Conservation (phyloP, 495 filamentous ascomycete genomes). For the Zalerion maritima region DNA sequence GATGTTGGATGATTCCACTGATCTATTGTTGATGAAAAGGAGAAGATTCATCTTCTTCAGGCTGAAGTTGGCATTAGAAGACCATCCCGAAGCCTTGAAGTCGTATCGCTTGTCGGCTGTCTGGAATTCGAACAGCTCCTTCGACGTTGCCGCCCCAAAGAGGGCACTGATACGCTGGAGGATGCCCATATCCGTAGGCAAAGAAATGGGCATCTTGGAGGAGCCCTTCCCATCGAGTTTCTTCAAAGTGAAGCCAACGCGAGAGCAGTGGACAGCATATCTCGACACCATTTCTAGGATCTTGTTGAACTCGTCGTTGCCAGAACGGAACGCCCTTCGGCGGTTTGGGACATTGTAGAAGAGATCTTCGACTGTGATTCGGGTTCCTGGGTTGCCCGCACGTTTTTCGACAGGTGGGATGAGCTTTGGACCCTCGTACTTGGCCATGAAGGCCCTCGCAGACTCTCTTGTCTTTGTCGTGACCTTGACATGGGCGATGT, state of each 20-base stretch:
- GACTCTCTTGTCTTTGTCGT: slow-evolving; percentile 89
- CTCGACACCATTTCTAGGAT: slow-evolving; percentile 90
- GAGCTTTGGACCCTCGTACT: slow-evolving; percentile 75
- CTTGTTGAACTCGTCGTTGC: slow-evolving; percentile 94
- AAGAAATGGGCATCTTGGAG: slow-evolving; percentile 61
- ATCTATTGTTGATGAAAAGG: slow-evolving; percentile 93
- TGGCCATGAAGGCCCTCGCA: slow-evolving; percentile 74
- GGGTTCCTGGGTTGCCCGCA: slow-evolving; percentile 90
- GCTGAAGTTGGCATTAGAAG: slow-evolving; percentile 91
- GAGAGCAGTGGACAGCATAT: slow-evolving; percentile 86
- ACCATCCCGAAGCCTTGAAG: slow-evolving; percentile 66
- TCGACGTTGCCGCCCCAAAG: slow-evolving; percentile 73
- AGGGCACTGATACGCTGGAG: slow-evolving; percentile 80
- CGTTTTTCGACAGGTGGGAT: slow-evolving; percentile 60
- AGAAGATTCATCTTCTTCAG: slow-evolving; percentile 81
- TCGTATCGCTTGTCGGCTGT: slow-evolving; percentile 62
- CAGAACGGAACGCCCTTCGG: slow-evolving; percentile 75
- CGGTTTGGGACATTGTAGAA: slow-evolving; percentile 94
- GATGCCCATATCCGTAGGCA: no score
- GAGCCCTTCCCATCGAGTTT: slow-evolving; percentile 97
- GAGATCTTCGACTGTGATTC: slow-evolving; percentile 93
- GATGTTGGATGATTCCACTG: slow-evolving; percentile 84
- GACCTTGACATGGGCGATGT: slow-evolving; percentile 90
- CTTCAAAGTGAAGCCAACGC: slow-evolving; percentile 90
- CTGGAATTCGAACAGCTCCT: slow-evolving; percentile 70